These are phyloP conservation scores for Syncephalastrum contaminatum DNA, from an alignment of 371 early-diverging fungal genomes.

Conservation along the genomic window DNA sequence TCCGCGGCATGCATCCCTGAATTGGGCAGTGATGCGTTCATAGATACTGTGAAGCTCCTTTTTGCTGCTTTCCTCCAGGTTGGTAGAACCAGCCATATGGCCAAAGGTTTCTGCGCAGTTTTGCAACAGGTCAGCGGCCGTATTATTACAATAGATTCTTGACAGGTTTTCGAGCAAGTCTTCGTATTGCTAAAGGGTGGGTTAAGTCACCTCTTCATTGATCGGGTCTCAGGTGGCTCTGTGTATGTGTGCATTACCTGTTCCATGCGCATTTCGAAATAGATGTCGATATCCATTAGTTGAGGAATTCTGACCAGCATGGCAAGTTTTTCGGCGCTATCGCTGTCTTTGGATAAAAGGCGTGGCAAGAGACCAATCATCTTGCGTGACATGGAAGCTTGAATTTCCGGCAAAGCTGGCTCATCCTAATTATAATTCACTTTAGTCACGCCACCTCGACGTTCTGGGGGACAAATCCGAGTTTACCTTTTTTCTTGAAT, in stretches of 20 bases:
- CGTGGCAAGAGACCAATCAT: constrained; percentile 58
- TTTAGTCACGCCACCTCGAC: neutral
- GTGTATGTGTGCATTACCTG: constrained; percentile 33
- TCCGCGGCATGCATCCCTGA: constrained; percentile 41
- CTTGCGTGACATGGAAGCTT: constrained; percentile 53
- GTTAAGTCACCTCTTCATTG: neutral
- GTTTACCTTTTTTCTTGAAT: constrained; percentile 21
- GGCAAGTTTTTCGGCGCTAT: constrained; percentile 50
- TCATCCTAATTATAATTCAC: constrained; percentile 17
- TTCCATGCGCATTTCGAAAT: constrained; percentile 64
- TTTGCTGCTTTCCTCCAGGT: constrained; percentile 36
- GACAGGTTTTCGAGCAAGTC: constrained; percentile 58
- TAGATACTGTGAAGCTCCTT: constrained; percentile 37
- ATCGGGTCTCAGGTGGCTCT: neutral
- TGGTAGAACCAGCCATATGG: constrained; percentile 38
- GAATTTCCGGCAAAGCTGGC: constrained; percentile 20
- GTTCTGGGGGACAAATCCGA: too few relatives aligned
- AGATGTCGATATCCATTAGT: constrained; percentile 60
- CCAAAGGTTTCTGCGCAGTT: constrained; percentile 43
- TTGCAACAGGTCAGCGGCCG: constrained; percentile 27
- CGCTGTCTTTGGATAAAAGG: constrained; percentile 66
- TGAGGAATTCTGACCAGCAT: constrained; percentile 59
- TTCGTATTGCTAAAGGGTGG: constrained; percentile 48
- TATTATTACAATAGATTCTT: constrained; percentile 56
- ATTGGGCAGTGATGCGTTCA: constrained; percentile 35